Conservation (phyloP, 2,329 filamentous ascomycete genomes). For the Penicillium sp. region DNA sequence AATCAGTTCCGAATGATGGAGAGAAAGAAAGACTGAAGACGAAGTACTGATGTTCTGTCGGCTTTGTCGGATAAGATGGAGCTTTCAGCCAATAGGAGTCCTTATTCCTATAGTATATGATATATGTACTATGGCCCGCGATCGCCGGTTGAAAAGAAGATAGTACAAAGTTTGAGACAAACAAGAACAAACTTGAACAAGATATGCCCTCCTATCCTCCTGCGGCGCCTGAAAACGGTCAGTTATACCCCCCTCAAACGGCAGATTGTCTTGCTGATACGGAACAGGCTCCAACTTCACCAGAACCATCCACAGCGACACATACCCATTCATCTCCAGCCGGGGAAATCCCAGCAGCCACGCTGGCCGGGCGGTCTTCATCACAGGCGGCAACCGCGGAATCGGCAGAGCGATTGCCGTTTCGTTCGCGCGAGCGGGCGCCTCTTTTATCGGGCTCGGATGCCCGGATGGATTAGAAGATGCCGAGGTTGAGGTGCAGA, state of each 20-base stretch:
- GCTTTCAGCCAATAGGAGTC: too few relatives aligned
- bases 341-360: conserved; percentile 37
- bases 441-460: conserved; percentile 49
- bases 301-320: conserved; percentile 42
- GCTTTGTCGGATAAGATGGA: too few relatives aligned
- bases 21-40: too few relatives aligned
- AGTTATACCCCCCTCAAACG: background rate
- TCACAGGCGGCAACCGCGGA: conserved; percentile 54
- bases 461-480: conserved; percentile 17
- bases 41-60: background rate
- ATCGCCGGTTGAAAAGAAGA: too few relatives aligned
- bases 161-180: too few relatives aligned
- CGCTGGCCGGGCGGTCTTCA: conserved; percentile 44
- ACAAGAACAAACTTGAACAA: background rate
- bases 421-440: conserved; percentile 54
- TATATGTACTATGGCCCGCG: too few relatives aligned
- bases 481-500: conserved; percentile 31
- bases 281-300: conserved; percentile 10
- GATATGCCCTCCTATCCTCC: background rate
- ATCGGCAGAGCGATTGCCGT: conserved; percentile 52
- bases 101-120: too few relatives aligned
- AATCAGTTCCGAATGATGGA: too few relatives aligned
- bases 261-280: background rate
- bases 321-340: conserved; percentile 48
- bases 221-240: background rate